Conservation (phyloP, 2,329 filamentous ascomycete species). For the Fusarium globosum region DNA sequence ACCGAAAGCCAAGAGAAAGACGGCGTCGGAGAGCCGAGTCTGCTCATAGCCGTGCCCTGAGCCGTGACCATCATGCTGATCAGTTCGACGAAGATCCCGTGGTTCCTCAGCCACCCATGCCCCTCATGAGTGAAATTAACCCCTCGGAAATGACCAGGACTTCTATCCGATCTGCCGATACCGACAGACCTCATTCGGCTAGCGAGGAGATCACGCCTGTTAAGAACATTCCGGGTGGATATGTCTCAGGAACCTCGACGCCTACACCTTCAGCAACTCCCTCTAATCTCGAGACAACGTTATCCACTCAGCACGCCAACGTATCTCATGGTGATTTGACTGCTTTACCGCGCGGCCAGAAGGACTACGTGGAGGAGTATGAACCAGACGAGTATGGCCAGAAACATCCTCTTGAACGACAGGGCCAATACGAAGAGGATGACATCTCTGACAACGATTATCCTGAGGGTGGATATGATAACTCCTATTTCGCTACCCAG, state of each 20-base stretch:
- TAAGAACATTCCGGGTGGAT: slow-evolving; percentile 71
- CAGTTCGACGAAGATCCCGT: slow-evolving; percentile 67
- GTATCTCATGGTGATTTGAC: slow-evolving; percentile 69
- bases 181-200: slow-evolving; percentile 77
- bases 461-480: slow-evolving; percentile 54
- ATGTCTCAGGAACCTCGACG: slow-evolving; percentile 69
- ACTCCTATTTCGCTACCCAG: slow-evolving; percentile 67
- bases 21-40: slow-evolving; percentile 64
- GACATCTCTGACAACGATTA: slow-evolving; percentile 52
- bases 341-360: slow-evolving; percentile 62
- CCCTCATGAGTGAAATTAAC: slow-evolving; percentile 85
- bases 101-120: slow-evolving; percentile 79
- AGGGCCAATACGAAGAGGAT: slow-evolving; percentile 57
- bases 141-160: slow-evolving; percentile 88
- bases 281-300: slow-evolving; percentile 65
- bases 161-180: slow-evolving; percentile 85
- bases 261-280: slow-evolving; percentile 70
- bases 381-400: slow-evolving; percentile 60
- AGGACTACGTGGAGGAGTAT: slow-evolving; percentile 57
- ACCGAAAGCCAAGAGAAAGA: slow-evolving; percentile 62
- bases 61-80: slow-evolving; percentile 59
- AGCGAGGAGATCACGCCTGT: slow-evolving; percentile 71
- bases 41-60: slow-evolving; percentile 57
- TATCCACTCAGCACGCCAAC: slow-evolving; percentile 76
- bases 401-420: slow-evolving; percentile 55